These are phyloP conservation scores for Boletus sensibilis DNA, from an alignment of 768 basidiomycete genomes.

Conservation along the genomic window DNA sequence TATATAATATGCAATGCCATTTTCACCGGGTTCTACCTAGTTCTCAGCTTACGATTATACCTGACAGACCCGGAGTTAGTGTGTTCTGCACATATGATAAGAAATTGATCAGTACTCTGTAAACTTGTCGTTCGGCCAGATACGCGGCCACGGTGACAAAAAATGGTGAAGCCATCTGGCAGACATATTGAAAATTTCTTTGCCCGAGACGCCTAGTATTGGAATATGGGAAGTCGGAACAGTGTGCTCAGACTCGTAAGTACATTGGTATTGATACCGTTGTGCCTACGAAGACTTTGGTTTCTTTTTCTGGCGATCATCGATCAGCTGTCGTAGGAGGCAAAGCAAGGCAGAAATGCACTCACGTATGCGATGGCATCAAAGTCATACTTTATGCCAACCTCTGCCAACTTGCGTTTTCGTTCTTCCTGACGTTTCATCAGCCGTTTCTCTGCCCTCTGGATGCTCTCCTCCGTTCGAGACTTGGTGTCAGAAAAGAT, in stretches of 20 bases:
- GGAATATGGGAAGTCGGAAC: not conserved
- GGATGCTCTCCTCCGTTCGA: constrained; percentile 70
- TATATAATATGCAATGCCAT: constrained; percentile 12
- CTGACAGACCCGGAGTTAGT: not conserved
- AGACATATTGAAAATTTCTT: too few species aligned
- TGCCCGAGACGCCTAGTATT: not conserved
- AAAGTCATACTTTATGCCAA: constrained; percentile 88
- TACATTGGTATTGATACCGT: not conserved
- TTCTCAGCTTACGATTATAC: not conserved
- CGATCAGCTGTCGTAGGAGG: not conserved
- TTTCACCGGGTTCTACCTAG: not conserved
- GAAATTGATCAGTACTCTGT: not conserved
- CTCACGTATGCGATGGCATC: constrained; percentile 80
- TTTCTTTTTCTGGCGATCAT: constrained; percentile 36
- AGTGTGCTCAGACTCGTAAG: not conserved
- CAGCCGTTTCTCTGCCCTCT: constrained; percentile 62
- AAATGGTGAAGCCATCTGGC: not conserved
- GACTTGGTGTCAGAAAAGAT: constrained; percentile 40
- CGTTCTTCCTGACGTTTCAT: constrained; percentile 74
- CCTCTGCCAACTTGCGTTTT: constrained; percentile 73
- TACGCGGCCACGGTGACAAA: not conserved
- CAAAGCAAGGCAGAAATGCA: constrained; percentile 12
- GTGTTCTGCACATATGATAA: not conserved
- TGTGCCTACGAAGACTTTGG: constrained; percentile 24
- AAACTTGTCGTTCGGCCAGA: not conserved